Percentiles rank a stretch among this genome's conserved stretches.
phyloP scores from a whole-genome alignment of 1,139 yeast species.

The Diutina pseudorugosa region DNA sequence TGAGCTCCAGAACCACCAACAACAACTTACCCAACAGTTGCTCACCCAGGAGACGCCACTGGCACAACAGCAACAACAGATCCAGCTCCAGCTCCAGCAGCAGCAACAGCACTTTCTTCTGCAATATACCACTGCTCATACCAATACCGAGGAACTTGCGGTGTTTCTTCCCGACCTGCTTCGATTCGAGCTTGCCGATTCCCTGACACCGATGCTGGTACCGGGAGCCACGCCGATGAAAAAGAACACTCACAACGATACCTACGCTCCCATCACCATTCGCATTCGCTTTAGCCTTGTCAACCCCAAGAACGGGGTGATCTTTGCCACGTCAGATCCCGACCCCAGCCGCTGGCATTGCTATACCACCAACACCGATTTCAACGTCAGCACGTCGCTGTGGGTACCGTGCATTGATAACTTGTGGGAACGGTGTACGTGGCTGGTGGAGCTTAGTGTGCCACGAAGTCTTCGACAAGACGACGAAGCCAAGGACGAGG shows the following conservation, averaged over 20 bases:
- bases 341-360: conserved; percentile 59
- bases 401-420: conserved; percentile 97
- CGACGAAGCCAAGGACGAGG: conserved; percentile 35
- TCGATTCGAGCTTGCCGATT: conserved; percentile 46
- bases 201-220: conserved; percentile 5
- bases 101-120: conserved; percentile 1
- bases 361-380: conserved; percentile 69
- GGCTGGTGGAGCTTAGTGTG: conserved; percentile 79
- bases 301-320: conserved; percentile 66
- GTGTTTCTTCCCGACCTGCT: conserved; percentile 65
- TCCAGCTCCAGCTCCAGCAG: conserved; percentile 1
- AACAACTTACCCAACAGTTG: not conserved
- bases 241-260: conserved; percentile 20
- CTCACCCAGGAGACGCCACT: not conserved
- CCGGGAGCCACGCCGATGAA: conserved; percentile 22
- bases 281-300: conserved; percentile 54
- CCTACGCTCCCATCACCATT: conserved; percentile 62
- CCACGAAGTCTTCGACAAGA: conserved; percentile 67
- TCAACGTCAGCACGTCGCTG: conserved; percentile 73
- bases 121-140: conserved; percentile 13
- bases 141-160: conserved; percentile 60
- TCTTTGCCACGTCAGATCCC: conserved; percentile 38
- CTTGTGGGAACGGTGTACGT: conserved; percentile 77
- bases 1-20: not conserved
- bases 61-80: not conserved